These are phyloP conservation scores for Colletotrichum costaricense DNA, from an alignment of 2,329 filamentous ascomycete species.

Conservation along the genomic window DNA sequence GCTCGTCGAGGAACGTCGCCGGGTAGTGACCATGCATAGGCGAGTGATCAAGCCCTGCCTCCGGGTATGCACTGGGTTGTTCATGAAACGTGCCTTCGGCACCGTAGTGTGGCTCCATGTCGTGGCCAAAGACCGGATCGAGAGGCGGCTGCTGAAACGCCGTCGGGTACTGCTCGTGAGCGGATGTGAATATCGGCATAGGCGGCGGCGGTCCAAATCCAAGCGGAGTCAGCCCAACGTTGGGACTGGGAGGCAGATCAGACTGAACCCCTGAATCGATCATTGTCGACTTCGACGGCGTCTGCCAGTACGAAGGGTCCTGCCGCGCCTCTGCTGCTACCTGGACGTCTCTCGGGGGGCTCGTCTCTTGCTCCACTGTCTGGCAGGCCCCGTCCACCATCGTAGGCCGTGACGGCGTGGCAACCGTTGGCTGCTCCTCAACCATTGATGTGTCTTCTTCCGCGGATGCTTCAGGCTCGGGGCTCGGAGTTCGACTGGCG, in stretches of 20 bases:
- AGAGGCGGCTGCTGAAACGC: constrained; percentile 23
- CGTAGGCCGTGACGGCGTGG: constrained; percentile 35
- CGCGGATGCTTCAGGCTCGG: constrained; percentile 60
- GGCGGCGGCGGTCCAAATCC: constrained; percentile 12
- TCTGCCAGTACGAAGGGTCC: constrained; percentile 17
- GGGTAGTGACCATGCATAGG: constrained; percentile 17
- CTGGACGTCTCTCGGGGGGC: constrained; percentile 35
- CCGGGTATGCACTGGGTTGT: constrained; percentile 18
- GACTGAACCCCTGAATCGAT: constrained; percentile 31
- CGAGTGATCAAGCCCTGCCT: constrained; percentile 19
- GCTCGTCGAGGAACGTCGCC: constrained; percentile 17
- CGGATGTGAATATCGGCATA: constrained; percentile 22
- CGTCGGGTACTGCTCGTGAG: constrained; percentile 16
- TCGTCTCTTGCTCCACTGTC: constrained; percentile 41
- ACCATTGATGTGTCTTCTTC: constrained; percentile 36
- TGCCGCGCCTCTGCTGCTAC: constrained; percentile 32
- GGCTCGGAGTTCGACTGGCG: constrained; percentile 76
- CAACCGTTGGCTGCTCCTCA: constrained; percentile 8
- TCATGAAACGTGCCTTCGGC: constrained; percentile 8
- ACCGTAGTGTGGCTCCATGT: constrained; percentile 15
- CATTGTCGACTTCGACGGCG: constrained; percentile 29
- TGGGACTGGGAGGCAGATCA: neutral
- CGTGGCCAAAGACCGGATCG: constrained; percentile 17
- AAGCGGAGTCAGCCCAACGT: neutral
- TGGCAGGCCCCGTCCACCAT: constrained; percentile 47